phyloP scores from a whole-genome alignment of 1,284 basidiomycete species.

The Cryptococcus deneoformans region DNA sequence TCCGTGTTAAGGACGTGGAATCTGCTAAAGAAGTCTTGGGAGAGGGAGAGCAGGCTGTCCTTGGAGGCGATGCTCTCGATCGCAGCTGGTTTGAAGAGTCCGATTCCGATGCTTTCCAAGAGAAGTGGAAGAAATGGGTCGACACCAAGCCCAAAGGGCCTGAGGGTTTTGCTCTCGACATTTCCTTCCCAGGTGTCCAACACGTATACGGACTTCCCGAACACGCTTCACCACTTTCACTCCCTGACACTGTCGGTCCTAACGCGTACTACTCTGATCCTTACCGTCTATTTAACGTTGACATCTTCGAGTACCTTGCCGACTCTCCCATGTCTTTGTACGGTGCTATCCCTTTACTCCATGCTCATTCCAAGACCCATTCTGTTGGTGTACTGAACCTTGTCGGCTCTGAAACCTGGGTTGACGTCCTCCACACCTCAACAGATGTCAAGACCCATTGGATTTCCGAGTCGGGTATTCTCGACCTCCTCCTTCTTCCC shows the following conservation, averaged over 20 bases:
- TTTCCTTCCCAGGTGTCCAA: conserved; percentile 90
- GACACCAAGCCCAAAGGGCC: conserved; percentile 97
- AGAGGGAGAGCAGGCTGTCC: conserved; percentile 43
- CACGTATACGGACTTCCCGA: conserved; percentile 96
- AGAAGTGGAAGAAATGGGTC: conserved; percentile 78
- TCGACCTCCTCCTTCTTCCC: conserved; percentile 91
- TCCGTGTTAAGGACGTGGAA: conserved; percentile 65
- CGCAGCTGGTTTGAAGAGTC: conserved; percentile 78
- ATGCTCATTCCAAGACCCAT: conserved; percentile 76
- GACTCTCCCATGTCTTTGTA: conserved; percentile 90
- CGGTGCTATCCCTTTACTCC: conserved; percentile 87
- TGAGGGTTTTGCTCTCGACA: conserved; percentile 85
- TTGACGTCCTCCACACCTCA: conserved; percentile 73
- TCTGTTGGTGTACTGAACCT: conserved; percentile 91
- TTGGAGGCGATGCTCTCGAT: conserved; percentile 52
- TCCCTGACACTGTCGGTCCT: conserved; percentile 66
- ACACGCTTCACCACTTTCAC: conserved; percentile 85
- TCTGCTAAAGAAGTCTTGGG: conserved; percentile 45
- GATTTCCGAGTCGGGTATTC: conserved; percentile 94
- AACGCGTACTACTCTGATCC: conserved; percentile 76
- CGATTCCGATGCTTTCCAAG: conserved; percentile 85
- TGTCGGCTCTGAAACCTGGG: conserved; percentile 92
- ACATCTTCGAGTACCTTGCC: conserved; percentile 95
- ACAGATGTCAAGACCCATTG: conserved; percentile 79
- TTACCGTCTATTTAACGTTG: conserved; percentile 92